Percentiles rank a stretch among this genome's conserved stretches.
phyloP scores from a whole-genome alignment of 768 basidiomycete genomes.

The Leccinum truebloodii region DNA sequence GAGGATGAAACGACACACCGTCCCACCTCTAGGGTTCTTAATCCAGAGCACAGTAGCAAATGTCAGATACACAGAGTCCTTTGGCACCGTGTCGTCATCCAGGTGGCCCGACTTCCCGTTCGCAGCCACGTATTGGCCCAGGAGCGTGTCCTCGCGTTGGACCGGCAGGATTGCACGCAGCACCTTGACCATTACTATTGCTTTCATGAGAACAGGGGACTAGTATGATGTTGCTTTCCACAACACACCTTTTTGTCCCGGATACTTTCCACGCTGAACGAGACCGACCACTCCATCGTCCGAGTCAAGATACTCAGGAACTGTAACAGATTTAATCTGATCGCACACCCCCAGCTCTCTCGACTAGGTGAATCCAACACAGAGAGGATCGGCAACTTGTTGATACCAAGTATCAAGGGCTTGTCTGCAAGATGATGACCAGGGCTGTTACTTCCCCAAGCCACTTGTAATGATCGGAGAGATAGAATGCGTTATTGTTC shows the following conservation, averaged over 20 bases:
- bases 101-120: constrained; percentile 97
- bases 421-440: too few species aligned
- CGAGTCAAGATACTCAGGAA: constrained; percentile 77
- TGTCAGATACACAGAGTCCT: constrained; percentile 88
- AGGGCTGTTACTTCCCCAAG: too few species aligned
- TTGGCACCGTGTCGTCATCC: constrained; percentile 94
- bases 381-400: too few species aligned
- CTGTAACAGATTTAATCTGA: constrained; percentile 79
- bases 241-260: constrained; percentile 90
- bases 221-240: constrained; percentile 2
- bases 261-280: constrained; percentile 95
- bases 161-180: constrained; percentile 89
- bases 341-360: not conserved
- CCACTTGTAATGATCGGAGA: too few species aligned
- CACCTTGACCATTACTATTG: constrained; percentile 81
- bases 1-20: constrained; percentile 94
- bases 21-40: constrained; percentile 93
- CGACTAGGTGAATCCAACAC: too few species aligned
- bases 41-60: constrained; percentile 88
- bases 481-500: too few species aligned
- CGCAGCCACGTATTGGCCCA: constrained; percentile 90
- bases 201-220: constrained; percentile 16
- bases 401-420: too few species aligned
- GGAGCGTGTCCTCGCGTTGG: constrained; percentile 71
- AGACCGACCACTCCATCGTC: constrained; percentile 98